Evolutionary conservation across 495 filamentous ascomycete species (phyloP), one percentile per base, ranked within the genome.

Genomic region (Penicillium soppii): DNA sequence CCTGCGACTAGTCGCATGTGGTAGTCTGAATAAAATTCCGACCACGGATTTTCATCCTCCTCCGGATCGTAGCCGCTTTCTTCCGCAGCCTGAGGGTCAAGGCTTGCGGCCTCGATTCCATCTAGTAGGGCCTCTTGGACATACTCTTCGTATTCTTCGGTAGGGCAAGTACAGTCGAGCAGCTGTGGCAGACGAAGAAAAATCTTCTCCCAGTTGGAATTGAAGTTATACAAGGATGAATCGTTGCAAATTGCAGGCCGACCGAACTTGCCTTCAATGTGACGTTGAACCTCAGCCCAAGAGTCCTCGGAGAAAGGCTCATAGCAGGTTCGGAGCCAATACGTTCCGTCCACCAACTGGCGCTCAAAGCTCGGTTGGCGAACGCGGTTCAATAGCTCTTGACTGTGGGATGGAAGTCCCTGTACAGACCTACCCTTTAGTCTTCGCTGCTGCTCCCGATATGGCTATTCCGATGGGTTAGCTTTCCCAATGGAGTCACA

Each of bases 271-370:
- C 10, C 5, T 32, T 32, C 29, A 32, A 32, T 5, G 29, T 32
- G 29, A 32, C 10, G 8, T 32, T 32, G 29, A 13, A 41, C 1
- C 6, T 10, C 7, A 30, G 21, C 16, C 21, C 29, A 47, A 19
- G 35, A 20, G 19, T 19, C 23, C 12, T 53, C 43, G 16, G 50
- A 42, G 13, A 19, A 39, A n/a, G 22, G 36, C 8, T 32, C 33
- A 43, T 53, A 53, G 27, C 36, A 46, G n/a, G 50, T 53, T 16
- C 50, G 50, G 5, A 53, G 33, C 50, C 50, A 53, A 4, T 5
- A 27, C 9, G 15, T 16, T 8, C 19, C 25, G 21, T 40, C 32
- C 22, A 7, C 13, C 15, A 30, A 8, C 1, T 7, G 10, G 16
- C 21, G 19, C 2, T 43, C 41, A 33, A 17, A 13, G n/a, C n/a